A percentile compares a stretch with the other conserved stretches of the same genome.
These are phyloP conservation scores for Urostyla sp. DNA, from an alignment of 73 alveolate genomes.

Conservation along the genomic window DNA sequence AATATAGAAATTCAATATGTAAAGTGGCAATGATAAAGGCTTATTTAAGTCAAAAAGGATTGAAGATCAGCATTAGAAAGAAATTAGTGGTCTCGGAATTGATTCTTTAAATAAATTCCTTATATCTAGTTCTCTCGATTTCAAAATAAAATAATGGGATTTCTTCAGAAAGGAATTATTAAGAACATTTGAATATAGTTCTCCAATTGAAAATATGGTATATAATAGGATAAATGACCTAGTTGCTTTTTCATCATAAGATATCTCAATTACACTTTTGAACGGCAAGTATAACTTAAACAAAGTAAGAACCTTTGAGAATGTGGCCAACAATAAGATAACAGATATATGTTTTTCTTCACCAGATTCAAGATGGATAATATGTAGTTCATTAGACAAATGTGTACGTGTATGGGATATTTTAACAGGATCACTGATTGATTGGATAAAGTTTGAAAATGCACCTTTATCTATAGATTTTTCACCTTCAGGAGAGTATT, in stretches of 20 bases:
- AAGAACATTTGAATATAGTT: conserved; percentile 53
- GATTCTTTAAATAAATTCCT: conserved; percentile 82
- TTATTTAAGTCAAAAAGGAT: conserved; percentile 55
- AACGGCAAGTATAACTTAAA: conserved; percentile 52
- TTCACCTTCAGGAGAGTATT: conserved; percentile 80
- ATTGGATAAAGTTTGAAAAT: conserved; percentile 84
- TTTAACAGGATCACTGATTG: conserved; percentile 82
- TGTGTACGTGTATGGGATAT: conserved; percentile 84
- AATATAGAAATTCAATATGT: conserved; percentile 88
- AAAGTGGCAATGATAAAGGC: conserved; percentile 86
- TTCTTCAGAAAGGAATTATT: conserved; percentile 78
- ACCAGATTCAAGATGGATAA: conserved; percentile 86
- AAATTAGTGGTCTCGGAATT: conserved; percentile 79
- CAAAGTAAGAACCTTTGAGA: conserved; percentile 68
- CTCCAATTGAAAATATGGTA: conserved; percentile 72
- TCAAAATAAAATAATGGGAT: conserved; percentile 85
- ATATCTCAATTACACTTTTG: conserved; percentile 48
- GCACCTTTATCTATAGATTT: conserved; percentile 78
- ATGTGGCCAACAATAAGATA: conserved; percentile 59
- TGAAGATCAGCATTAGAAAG: conserved; percentile 57
- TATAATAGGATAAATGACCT: conserved; percentile 76
- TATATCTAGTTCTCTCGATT: conserved; percentile 76
- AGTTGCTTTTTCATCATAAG: conserved; percentile 46
- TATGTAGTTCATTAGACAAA: conserved; percentile 77
- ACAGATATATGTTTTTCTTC: conserved; percentile 78